Conservation (phyloP, 371 early-diverging fungal species). For the Syncephalastrum monosporum region DNA sequence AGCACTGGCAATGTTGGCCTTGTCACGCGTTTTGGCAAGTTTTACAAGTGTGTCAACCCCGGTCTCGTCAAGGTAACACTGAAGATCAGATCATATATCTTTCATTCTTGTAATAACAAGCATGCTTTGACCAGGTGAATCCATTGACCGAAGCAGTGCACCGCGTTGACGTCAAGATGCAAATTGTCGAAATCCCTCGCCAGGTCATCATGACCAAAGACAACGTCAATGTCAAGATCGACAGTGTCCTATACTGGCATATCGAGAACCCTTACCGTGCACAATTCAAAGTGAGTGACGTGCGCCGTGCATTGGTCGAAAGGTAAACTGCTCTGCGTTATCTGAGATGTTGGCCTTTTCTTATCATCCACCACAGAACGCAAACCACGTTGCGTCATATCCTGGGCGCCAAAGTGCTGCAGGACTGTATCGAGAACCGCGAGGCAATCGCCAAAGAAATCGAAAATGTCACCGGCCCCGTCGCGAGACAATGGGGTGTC, state of each 20-base stretch:
- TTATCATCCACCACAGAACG: slow-evolving; percentile 38
- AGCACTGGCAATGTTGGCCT: slow-evolving; percentile 76
- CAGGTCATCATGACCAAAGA: slow-evolving; percentile 90
- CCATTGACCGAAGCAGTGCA: slow-evolving; percentile 65
- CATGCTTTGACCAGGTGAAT: slow-evolving; percentile 46
- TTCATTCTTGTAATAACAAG: not conserved
- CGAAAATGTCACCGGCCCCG: slow-evolving; percentile 63
- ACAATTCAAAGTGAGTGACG: slow-evolving; percentile 71
- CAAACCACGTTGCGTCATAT: slow-evolving; percentile 76
- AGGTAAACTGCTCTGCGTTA: slow-evolving; percentile 30
- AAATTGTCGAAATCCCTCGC: slow-evolving; percentile 69
- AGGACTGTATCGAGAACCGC: slow-evolving; percentile 86
- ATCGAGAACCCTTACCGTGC: slow-evolving; percentile 83
- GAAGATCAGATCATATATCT: not conserved
- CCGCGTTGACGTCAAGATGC: slow-evolving; percentile 76
- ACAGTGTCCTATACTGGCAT: slow-evolving; percentile 86
- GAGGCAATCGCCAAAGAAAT: slow-evolving; percentile 85
- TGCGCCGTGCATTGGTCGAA: slow-evolving; percentile 75
- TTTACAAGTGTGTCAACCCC: slow-evolving; percentile 88
- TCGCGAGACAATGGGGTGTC: slow-evolving; percentile 82
- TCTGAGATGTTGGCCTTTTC: not conserved
- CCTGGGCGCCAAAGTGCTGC: slow-evolving; percentile 60
- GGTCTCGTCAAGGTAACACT: slow-evolving; percentile 68
- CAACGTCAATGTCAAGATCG: slow-evolving; percentile 80
- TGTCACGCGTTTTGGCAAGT: slow-evolving; percentile 79